Percentiles rank a stretch among this genome's conserved stretches.
phyloP scores from a whole-genome alignment of 257 asterid species.

The Solanum chilense region DNA sequence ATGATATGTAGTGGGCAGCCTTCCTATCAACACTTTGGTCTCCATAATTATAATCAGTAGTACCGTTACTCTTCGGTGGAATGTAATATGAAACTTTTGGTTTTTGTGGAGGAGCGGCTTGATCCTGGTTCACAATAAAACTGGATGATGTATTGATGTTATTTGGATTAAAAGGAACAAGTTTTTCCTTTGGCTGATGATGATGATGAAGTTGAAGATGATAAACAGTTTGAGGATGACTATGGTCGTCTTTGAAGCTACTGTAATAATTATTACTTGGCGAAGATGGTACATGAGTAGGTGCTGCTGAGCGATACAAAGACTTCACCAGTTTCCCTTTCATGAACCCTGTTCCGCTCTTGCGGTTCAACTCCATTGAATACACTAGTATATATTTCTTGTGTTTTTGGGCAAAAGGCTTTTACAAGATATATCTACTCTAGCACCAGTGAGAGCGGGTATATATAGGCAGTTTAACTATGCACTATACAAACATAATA shows the following conservation, averaged over 20 bases:
- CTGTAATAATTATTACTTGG: neutral
- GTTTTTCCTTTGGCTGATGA: neutral
- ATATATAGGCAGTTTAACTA: neutral
- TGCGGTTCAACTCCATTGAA: conserved; percentile 21
- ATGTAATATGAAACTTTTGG: conserved; percentile 8
- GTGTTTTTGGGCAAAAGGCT: neutral
- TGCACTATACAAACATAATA: neutral
- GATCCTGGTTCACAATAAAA: conserved; percentile 10
- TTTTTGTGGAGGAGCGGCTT: conserved; percentile 7
- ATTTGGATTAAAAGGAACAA: neutral
- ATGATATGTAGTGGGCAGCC: conserved; percentile 44
- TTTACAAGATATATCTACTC: neutral
- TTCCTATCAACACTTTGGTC: conserved; percentile 46
- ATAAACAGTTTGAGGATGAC: neutral
- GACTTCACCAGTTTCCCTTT: conserved; percentile 40
- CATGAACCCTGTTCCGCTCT: conserved; percentile 23
- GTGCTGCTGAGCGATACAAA: conserved; percentile 20
- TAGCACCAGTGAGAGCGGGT: neutral
- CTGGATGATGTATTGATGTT: neutral
- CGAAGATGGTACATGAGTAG: neutral
- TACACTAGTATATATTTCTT: neutral
- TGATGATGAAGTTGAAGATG: neutral
- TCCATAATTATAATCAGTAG: neutral
- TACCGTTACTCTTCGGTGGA: neutral
- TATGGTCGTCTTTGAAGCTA: neutral